These are phyloP conservation scores for Rhizophagus sp. DNA, from an alignment of 192 early-diverging fungal species.

Conservation along the genomic window DNA sequence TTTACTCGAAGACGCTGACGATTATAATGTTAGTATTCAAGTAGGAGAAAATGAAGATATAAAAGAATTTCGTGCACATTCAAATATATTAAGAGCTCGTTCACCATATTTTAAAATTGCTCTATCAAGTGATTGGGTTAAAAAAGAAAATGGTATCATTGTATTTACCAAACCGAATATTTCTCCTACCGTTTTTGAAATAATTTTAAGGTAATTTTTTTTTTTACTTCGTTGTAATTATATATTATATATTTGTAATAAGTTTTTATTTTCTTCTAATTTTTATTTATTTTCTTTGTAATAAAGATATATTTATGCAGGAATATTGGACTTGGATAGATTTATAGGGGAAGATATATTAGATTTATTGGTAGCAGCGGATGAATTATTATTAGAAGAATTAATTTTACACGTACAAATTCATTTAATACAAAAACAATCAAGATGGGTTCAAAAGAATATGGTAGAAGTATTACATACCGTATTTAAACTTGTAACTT, in stretches of 20 bases:
- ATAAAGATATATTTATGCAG: conserved; percentile 14
- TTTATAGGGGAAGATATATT: background rate
- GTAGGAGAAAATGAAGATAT: conserved; percentile 1
- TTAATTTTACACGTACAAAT: background rate
- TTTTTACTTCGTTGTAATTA: no score
- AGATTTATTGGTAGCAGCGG: conserved; percentile 5
- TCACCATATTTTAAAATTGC: conserved; percentile 19
- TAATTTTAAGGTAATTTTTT: conserved; percentile 8
- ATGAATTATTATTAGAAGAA: conserved; percentile 25
- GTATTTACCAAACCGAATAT: conserved; percentile 27
- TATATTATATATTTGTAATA: no score
- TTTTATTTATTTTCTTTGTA: no score
- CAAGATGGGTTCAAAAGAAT: background rate
- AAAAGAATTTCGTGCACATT: conserved; percentile 16
- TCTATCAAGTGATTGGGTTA: conserved; percentile 10
- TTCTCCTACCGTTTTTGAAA: conserved; percentile 11
- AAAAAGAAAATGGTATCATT: background rate
- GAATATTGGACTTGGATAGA: background rate
- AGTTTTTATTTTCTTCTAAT: no score
- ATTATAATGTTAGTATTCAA: conserved; percentile 25
- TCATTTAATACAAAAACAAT: conserved; percentile 24
- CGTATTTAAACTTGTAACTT: background rate
- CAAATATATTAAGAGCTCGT: conserved; percentile 13
- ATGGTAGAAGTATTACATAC: conserved; percentile 14
- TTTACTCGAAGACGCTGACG: conserved; percentile 17